Conservation (phyloP, 2,329 filamentous ascomycete genomes). For the Ambrosiella xylebori region DNA sequence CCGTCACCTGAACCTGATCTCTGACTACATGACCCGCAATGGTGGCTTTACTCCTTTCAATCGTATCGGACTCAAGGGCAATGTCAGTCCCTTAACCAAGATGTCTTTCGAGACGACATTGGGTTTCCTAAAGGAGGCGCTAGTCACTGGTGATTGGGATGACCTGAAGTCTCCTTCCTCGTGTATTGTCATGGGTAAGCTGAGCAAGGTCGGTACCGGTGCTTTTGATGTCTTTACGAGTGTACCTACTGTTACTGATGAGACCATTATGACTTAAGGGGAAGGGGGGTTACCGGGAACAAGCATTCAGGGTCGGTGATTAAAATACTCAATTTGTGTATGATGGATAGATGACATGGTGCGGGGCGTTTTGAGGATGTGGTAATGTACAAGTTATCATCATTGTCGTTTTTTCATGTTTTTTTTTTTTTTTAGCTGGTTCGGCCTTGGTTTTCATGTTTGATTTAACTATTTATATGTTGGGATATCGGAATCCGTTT, state of each 20-base stretch:
- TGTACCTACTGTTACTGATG: slow-evolving; percentile 29
- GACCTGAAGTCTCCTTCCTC: slow-evolving; percentile 72
- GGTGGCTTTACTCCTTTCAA: slow-evolving; percentile 86
- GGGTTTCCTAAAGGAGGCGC: slow-evolving; percentile 80
- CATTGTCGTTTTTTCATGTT: neutral
- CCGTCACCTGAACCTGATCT: slow-evolving; percentile 86
- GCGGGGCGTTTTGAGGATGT: neutral
- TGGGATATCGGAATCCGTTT: neutral
- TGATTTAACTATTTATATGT: no score
- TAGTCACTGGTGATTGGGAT: slow-evolving; percentile 80
- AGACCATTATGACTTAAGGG: slow-evolving; percentile 22
- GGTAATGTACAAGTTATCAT: neutral
- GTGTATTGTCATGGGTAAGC: slow-evolving; percentile 70
- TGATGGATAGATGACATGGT: neutral
- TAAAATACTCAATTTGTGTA: neutral
- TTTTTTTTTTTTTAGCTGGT: neutral
- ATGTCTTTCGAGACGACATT: slow-evolving; percentile 99
- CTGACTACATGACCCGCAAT: slow-evolving; percentile 91
- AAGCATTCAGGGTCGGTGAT: neutral
- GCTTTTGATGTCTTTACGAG: slow-evolving; percentile 70
- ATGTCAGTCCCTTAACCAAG: slow-evolving; percentile 85
- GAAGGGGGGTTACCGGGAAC: no score
- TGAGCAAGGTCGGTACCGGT: slow-evolving; percentile 75
- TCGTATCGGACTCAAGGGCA: slow-evolving; percentile 70
- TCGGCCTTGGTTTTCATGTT: neutral